phyloP scores from a whole-genome alignment of 129 eudicot species.

The Arctium lappa region DNA sequence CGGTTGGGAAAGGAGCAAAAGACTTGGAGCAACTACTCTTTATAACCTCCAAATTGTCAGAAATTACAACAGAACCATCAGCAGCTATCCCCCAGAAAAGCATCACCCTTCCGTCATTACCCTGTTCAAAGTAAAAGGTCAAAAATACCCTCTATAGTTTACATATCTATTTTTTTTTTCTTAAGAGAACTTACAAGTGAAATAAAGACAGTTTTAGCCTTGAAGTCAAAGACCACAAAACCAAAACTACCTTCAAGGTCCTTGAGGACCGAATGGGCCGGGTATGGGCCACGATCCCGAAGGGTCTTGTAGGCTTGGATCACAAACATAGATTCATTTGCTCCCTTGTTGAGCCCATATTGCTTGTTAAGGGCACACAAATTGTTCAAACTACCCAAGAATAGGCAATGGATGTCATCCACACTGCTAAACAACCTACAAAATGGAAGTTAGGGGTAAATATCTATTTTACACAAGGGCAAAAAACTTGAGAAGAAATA shows the following conservation, averaged over 20 bases:
- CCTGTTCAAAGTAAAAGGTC: constrained; percentile 31
- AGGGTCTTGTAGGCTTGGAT: constrained; percentile 92
- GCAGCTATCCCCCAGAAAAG: constrained; percentile 77
- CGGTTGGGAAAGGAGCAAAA: constrained; percentile 87
- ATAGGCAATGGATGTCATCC: constrained; percentile 77
- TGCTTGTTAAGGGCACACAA: constrained; percentile 69
- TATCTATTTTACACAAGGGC: neutral
- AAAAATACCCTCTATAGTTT: neutral
- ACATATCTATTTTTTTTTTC: neutral
- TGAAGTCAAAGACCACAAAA: constrained; percentile 75
- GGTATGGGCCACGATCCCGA: constrained; percentile 86
- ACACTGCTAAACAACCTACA: constrained; percentile 69
- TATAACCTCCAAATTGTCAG: constrained; percentile 61
- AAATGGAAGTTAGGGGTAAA: neutral
- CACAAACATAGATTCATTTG: constrained; percentile 80
- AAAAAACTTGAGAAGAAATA: neutral
- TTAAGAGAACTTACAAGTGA: constrained; percentile 52
- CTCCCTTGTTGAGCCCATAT: constrained; percentile 61
- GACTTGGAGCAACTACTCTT: constrained; percentile 85
- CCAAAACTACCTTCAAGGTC: constrained; percentile 91
- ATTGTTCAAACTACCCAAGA: constrained; percentile 74
- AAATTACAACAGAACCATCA: constrained; percentile 76
- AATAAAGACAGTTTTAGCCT: constrained; percentile 58
- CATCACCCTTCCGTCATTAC: constrained; percentile 65
- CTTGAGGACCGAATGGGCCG: constrained; percentile 78